Evolutionary conservation across 371 early-diverging fungal genomes (phyloP), one percentile per base, ranked within the genome.

Genomic region (Syncephalastrum monosporum): DNA sequence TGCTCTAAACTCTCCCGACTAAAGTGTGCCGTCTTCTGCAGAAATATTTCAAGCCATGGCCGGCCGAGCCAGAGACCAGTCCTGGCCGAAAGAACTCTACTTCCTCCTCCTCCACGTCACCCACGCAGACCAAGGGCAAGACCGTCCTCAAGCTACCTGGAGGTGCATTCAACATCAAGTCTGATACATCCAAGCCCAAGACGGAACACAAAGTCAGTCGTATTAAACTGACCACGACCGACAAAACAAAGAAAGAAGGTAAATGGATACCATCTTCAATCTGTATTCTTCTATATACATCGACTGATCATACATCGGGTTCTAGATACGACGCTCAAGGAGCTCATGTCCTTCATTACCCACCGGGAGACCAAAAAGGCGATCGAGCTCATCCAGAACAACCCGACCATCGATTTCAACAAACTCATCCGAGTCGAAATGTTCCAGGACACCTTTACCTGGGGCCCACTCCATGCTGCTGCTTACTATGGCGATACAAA

Each of bases 401-500:
- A 71, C 17, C 50, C 59, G 8, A 17, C 72, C 15, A 53, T 89
- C 5, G 72, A 82, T 49, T 75, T 82, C 14, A 83, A 87, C 61
- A 75, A 80, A 16, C 65, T 84, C 3, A 76, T 81, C 14, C 67
- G 66, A 17, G 77, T 80, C 1, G 85, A 83, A 25, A 70, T 81
- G 66, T 88, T 87, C 68, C 84, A 83, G 42, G 82, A 83, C 42
- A 69, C 70, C 5, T 91, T 90, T 52, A 91, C 85, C 3, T 97
- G 96, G 96, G 76, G 82, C 0, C 89, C 91, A n/a, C 64, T 97
- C 17, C 96, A 96, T 57, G 91, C 92, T 1, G 95, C 95, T 0
- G 78, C 88, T 4, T 95, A 89, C 66, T 85, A 84, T 67, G 96
- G 95, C 4, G 74, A 85, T 43, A 63, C 74, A n/a, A 82, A 84